Evolutionary conservation across 495 filamentous ascomycete genomes (phyloP), one percentile per base, ranked within the genome.

Genomic region (Halenospora varia): DNA sequence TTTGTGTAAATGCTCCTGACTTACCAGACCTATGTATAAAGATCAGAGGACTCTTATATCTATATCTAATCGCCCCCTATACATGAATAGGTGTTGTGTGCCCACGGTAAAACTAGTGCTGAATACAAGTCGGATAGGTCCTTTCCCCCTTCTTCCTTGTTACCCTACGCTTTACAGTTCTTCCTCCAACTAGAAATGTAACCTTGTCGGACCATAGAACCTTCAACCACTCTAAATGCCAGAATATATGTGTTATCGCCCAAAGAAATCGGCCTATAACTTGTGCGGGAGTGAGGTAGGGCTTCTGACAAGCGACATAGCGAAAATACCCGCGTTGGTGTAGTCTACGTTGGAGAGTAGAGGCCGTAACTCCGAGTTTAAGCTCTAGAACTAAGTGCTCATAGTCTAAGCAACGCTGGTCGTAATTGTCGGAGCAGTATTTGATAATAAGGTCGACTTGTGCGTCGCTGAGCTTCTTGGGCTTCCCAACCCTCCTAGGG

Each of bases 1-100:
- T n/a, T 24, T 44, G 26, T 0, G 15, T 54, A 3, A 54, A 44
- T 1, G 35, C 40, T 20, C 26, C 51, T 1, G 1, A 15, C 20
- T 54, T 54, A 15, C 51, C 26, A 44, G 51, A 44, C 3, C 51
- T 39, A 3, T 45, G 20, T 18, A 54, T 10, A 42, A 54, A 54
- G 42, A 54, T 23, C 23, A 54, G 39, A 23, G 15, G 48, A 23
- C 18, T 23, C 48, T 52, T 52, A 35, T 52, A 52, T 13, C 49
- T 25, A 39, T 52, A 39, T 39, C 49, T 25, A 52, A 52, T 52
- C 19, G 49, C 49, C 35, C 24, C 49, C 15, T n/a, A 52, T 10
- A 25, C 26, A 25, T 39, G 2, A 8, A 52, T 25, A 52, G 49
- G 49, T 19, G 17, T 35, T 10, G 49, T 52, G 18, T 35, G n/a